phyloP scores from a whole-genome alignment of 2,329 filamentous ascomycete genomes.

The Colletotrichum sp. region DNA sequence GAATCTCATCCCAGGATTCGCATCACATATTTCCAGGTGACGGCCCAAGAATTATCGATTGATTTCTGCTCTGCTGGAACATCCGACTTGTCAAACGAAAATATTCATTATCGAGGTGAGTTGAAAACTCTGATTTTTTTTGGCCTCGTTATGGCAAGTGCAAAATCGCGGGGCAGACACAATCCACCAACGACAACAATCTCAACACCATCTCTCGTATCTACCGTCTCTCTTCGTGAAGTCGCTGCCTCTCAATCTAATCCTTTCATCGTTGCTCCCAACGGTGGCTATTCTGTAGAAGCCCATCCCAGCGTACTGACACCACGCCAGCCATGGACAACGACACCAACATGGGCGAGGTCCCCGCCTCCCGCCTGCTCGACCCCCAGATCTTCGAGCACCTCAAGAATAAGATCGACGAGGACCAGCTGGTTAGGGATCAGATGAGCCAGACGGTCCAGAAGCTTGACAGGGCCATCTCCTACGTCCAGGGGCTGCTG shows the following conservation, averaged over 20 bases:
- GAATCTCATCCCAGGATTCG: neutral
- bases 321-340: slow-evolving; percentile 15
- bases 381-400: slow-evolving; percentile 86
- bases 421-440: slow-evolving; percentile 83
- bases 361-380: slow-evolving; percentile 44
- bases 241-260: neutral
- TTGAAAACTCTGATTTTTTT: slow-evolving; percentile 13
- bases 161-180: neutral
- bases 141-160: neutral
- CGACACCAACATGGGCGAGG: slow-evolving; percentile 23
- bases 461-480: slow-evolving; percentile 81
- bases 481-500: slow-evolving; percentile 80
- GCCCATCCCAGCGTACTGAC: neutral
- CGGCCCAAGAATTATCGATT: neutral
- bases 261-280: neutral
- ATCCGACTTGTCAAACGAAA: neutral
- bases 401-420: slow-evolving; percentile 88
- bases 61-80: neutral
- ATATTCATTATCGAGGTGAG: neutral
- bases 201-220: neutral
- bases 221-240: neutral
- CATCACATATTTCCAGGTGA: neutral
- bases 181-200: neutral
- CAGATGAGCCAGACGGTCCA: slow-evolving; percentile 83
- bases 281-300: neutral